Evolutionary conservation across 306 rosid genomes (phyloP).

Genomic region (Lathyrus oleraceus): DNA sequence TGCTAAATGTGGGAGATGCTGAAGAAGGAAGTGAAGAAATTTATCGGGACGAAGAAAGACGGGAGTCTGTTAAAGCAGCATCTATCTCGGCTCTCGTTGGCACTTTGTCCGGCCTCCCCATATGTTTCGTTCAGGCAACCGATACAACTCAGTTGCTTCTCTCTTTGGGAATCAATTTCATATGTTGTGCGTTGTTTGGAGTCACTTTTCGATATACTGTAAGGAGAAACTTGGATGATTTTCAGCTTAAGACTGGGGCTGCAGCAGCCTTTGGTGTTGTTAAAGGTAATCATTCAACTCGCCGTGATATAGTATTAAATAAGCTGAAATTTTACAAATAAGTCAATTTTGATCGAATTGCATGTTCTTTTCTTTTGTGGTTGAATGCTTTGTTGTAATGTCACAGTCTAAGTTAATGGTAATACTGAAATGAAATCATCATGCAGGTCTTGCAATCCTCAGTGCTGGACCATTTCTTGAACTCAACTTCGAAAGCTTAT

Average conservation of each 20-base stretch:
- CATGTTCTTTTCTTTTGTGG: conserved; percentile 2
- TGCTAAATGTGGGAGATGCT: conserved; percentile 30
- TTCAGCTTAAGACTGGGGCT: conserved; percentile 80
- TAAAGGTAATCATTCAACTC: conserved; percentile 51
- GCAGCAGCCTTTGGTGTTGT: conserved; percentile 86
- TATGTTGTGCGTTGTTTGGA: conserved; percentile 76
- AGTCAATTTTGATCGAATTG: neutral
- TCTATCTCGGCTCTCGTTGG: conserved; percentile 17
- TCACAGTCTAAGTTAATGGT: neutral
- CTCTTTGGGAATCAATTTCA: conserved; percentile 4
- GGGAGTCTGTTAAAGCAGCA: conserved; percentile 12
- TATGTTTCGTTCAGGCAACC: conserved; percentile 6
- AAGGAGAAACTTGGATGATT: conserved; percentile 73
- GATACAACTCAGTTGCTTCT: neutral
- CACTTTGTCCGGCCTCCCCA: conserved; percentile 1
- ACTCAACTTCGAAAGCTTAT: conserved; percentile 53
- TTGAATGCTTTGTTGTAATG: conserved; percentile 23
- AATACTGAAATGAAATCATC: conserved; percentile 22
- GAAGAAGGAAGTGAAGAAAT: conserved; percentile 32
- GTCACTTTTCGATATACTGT: conserved; percentile 70
- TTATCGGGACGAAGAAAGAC: conserved; percentile 8
- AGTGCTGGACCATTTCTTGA: conserved; percentile 61
- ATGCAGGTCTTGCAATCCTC: conserved; percentile 76
- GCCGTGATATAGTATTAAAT: neutral
- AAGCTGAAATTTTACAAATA: neutral